Evolutionary conservation across 1,139 yeast species (phyloP), one percentile per base, ranked within the genome.

Genomic region (Suzukiozyma palmioleophila): DNA sequence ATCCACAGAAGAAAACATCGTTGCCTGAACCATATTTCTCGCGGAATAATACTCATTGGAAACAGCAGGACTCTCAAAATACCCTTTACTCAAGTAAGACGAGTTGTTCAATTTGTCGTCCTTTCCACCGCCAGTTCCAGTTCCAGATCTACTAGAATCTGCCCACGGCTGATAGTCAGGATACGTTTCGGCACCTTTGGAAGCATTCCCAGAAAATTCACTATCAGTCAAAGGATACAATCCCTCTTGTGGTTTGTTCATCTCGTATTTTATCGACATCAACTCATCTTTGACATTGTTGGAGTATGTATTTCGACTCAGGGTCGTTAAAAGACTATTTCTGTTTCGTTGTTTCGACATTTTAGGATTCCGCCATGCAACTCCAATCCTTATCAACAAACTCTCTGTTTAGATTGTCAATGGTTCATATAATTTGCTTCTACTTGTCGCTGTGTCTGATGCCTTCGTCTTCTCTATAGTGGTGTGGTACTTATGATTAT

Each of bases 131-230:
- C 49, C 52, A 50, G 48, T 64, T 0, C 72, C 63, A 40, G 83
- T 79, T 30, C 71, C 73, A 3, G 74, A 54, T 9, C 75, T 74
- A 10, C 29, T 14, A 28, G 10, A 12, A 51, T 84, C 90, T 39
- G 69, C 65, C 96, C 96, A 88, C 0, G 94, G 87, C 41, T 68
- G 68, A 56, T 80, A 87, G 60, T 88, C 96, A 1, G 96, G 96
- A 52, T 75, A 84, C 2, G 74, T 13, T 32, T 24, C 24, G 35
- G 29, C 21, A 31, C 27, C 2, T 18, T 31, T 27, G n/a, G 43
- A 33, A 7, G 44, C 47, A 12, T 43, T 35, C 3, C 32, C 28
- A 11, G 33, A 10, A 18, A 4, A 4, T 9, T 42, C 53, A 18
- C 36, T 26, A 35, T 57, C 66, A 38, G 60, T 62, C 21, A 69